A percentile compares a stretch with the other conserved stretches of the same genome.
These are phyloP conservation scores for Pythium insidiosum DNA, from an alignment of 352 stramenopile genomes.

Conservation along the genomic window DNA sequence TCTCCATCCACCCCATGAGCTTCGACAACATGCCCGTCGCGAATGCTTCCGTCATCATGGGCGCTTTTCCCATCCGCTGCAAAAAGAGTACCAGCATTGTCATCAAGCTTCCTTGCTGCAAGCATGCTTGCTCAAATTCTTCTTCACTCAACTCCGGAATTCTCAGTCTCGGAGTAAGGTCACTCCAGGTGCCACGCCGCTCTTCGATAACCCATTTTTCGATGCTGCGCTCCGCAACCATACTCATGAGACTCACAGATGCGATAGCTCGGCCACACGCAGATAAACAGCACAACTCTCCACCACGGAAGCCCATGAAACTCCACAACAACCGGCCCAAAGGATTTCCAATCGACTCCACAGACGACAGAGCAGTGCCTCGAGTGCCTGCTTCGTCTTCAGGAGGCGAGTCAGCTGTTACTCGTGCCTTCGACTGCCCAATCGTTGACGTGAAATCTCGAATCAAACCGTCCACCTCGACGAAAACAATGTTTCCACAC, in stretches of 20 bases:
- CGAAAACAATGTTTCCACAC: constrained; percentile 76
- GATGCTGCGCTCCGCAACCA: constrained; percentile 74
- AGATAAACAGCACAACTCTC: constrained; percentile 63
- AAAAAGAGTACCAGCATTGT: constrained; percentile 75
- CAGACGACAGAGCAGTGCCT: constrained; percentile 12
- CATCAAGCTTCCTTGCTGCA: constrained; percentile 67
- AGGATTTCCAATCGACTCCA: constrained; percentile 44
- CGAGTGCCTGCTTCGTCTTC: neutral
- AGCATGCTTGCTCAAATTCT: constrained; percentile 66
- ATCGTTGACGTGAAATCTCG: constrained; percentile 65
- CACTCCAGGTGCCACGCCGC: constrained; percentile 49
- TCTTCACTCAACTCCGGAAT: constrained; percentile 76
- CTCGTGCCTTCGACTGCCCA: too few relatives aligned
- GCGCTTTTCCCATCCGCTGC: constrained; percentile 55
- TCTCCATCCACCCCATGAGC: constrained; percentile 67
- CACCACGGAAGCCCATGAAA: constrained; percentile 71
- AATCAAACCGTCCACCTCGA: constrained; percentile 73
- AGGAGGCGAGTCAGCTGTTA: neutral
- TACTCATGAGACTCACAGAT: constrained; percentile 77
- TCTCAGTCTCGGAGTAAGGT: constrained; percentile 44
- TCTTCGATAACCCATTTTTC: constrained; percentile 84
- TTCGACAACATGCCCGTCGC: constrained; percentile 62
- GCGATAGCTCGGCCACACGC: constrained; percentile 69
- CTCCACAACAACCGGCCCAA: constrained; percentile 71
- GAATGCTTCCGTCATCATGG: constrained; percentile 57